These are phyloP conservation scores for Cyphellophora attinorum DNA, from an alignment of 2,329 filamentous ascomycete genomes.

Conservation along the genomic window DNA sequence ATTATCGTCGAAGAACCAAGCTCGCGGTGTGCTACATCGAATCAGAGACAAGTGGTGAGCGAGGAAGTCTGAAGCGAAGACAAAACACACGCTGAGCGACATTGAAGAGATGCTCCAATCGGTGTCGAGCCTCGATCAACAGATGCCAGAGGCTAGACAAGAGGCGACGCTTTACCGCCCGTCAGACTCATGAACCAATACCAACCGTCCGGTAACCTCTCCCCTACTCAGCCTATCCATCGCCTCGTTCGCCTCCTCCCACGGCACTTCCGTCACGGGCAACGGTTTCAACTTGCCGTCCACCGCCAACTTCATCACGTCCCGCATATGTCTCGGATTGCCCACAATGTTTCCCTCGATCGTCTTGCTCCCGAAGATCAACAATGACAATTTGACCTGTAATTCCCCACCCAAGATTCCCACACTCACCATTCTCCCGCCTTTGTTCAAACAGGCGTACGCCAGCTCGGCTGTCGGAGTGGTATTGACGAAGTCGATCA, in stretches of 20 bases:
- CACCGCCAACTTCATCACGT: conserved; percentile 6
- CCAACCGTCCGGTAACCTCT: conserved; percentile 10
- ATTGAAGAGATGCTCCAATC: no score
- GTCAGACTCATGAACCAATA: conserved; percentile 7
- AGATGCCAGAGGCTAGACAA: no score
- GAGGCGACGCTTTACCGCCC: no score
- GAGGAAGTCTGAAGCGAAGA: no score
- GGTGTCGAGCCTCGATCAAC: no score
- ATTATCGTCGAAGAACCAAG: no score
- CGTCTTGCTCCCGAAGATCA: conserved; percentile 5
- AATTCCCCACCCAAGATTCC: conserved; percentile 12
- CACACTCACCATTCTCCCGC: conserved; percentile 11
- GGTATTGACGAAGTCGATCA: conserved; percentile 14
- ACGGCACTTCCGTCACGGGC: conserved; percentile 7
- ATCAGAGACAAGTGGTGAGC: no score
- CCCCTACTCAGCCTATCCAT: conserved; percentile 7
- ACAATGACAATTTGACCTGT: conserved; percentile 7
- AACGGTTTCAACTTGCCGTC: conserved; percentile 5
- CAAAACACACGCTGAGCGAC: no score
- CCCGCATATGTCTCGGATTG: conserved; percentile 5
- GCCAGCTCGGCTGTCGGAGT: conserved; percentile 8
- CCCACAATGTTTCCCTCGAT: conserved; percentile 9
- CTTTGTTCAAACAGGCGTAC: conserved; percentile 5
- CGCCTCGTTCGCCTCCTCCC: conserved; percentile 8
- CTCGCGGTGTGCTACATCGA: no score